Evolutionary conservation across 306 rosid species (phyloP).

Genomic region (Pterocarpus santalinus): DNA sequence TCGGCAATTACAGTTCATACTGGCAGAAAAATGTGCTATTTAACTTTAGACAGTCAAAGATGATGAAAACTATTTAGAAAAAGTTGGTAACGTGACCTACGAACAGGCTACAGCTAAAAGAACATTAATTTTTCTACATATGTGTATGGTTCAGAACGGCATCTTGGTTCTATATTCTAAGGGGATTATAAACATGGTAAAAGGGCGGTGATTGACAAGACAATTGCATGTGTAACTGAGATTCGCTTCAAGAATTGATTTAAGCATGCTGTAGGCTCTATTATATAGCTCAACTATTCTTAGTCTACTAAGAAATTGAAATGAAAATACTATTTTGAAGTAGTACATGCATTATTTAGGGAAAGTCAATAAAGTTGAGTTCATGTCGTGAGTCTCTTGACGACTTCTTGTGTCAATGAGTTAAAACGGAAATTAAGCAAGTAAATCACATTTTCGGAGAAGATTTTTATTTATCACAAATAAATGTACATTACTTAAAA

Average conservation of each 20-base stretch:
- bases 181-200: neutral
- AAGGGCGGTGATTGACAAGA: constrained; percentile 41
- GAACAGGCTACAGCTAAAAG: neutral
- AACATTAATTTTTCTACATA: neutral
- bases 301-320: constrained; percentile 13
- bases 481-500: neutral
- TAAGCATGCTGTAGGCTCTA: neutral
- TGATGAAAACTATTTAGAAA: neutral
- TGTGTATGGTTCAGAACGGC: constrained; percentile 1
- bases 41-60: neutral
- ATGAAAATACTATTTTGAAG: constrained; percentile 22
- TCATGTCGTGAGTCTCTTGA: neutral
- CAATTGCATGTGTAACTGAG: neutral
- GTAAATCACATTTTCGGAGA: neutral
- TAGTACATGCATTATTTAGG: neutral
- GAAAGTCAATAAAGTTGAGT: constrained; percentile 39
- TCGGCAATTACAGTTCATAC: neutral
- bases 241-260: neutral
- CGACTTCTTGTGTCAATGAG: constrained; percentile 16
- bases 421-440: neutral
- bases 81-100: neutral
- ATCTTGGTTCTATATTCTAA: neutral
- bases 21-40: constrained; percentile 1
- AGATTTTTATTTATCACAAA: neutral
- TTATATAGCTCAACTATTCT: constrained; percentile 1